Evolutionary conservation across 2,329 filamentous ascomycete species (phyloP).

Genomic region (Teratosphaeria destructans): DNA sequence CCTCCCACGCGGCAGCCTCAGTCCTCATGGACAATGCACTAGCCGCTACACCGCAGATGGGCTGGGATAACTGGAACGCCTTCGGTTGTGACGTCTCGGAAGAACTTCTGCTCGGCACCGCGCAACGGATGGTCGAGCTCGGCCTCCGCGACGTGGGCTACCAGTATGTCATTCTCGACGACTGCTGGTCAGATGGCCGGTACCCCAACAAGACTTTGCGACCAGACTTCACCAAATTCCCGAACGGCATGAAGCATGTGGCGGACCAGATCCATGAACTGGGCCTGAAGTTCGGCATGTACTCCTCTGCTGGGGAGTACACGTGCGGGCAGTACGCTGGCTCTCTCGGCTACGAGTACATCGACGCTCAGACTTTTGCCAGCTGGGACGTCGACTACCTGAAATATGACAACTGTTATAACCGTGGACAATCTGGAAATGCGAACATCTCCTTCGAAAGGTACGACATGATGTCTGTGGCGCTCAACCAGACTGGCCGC

Average conservation of each 20-base stretch:
- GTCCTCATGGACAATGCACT: slow-evolving; percentile 1
- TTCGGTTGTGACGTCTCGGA: slow-evolving; percentile 40
- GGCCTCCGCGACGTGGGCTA: slow-evolving; percentile 42
- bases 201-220: slow-evolving; percentile 34
- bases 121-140: slow-evolving; percentile 30
- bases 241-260: slow-evolving; percentile 38
- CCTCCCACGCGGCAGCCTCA: not conserved
- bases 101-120: slow-evolving; percentile 36
- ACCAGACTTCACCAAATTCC: slow-evolving; percentile 31
- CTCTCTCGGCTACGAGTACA: slow-evolving; percentile 40
- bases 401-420: slow-evolving; percentile 28
- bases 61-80: slow-evolving; percentile 15
- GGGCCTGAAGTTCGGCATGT: slow-evolving; percentile 45
- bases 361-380: slow-evolving; percentile 44
- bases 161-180: slow-evolving; percentile 43
- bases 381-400: slow-evolving; percentile 43
- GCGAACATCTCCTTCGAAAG: slow-evolving; percentile 36
- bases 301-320: slow-evolving; percentile 38
- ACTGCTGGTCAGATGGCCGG: slow-evolving; percentile 42
- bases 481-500: slow-evolving; percentile 36
- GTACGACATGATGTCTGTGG: slow-evolving; percentile 40
- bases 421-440: slow-evolving; percentile 41
- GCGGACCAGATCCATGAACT: slow-evolving; percentile 38
- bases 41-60: slow-evolving; percentile 1
- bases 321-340: slow-evolving; percentile 33